Conservation (phyloP, 2,329 filamentous ascomycete genomes). For the Curvularia hawaiiensis region DNA sequence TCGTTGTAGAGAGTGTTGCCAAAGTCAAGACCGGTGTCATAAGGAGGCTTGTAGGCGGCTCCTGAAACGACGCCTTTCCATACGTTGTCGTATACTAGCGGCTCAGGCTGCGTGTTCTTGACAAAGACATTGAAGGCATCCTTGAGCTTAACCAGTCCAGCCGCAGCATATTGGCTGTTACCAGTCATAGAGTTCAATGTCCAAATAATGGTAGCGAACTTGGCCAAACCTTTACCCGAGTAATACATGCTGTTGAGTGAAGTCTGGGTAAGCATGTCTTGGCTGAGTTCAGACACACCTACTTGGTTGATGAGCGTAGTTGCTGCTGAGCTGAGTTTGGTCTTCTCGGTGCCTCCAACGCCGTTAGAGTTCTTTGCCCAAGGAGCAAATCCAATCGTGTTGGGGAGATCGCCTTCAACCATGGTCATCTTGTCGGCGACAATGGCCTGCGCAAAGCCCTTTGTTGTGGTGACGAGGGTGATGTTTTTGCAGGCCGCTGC, state of each 20-base stretch:
- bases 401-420: slow-evolving; percentile 71
- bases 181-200: slow-evolving; percentile 62
- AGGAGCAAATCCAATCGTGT: slow-evolving; percentile 77
- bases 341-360: slow-evolving; percentile 44
- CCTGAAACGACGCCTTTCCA: slow-evolving; percentile 88
- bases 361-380: slow-evolving; percentile 63
- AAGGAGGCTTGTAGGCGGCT: slow-evolving; percentile 61
- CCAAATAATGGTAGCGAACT: slow-evolving; percentile 54
- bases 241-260: slow-evolving; percentile 94
- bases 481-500: slow-evolving; percentile 58
- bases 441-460: slow-evolving; percentile 79
- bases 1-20: slow-evolving; percentile 86
- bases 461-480: slow-evolving; percentile 79
- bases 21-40: slow-evolving; percentile 72
- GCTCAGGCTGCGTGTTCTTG: slow-evolving; percentile 54
- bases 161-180: slow-evolving; percentile 60
- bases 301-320: slow-evolving; percentile 64
- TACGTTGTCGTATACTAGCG: slow-evolving; percentile 61
- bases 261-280: slow-evolving; percentile 75
- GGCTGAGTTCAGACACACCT: slow-evolving; percentile 72
- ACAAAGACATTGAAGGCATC: slow-evolving; percentile 58
- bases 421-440: slow-evolving; percentile 63
- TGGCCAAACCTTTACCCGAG: slow-evolving; percentile 64
- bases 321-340: slow-evolving; percentile 53
- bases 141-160: slow-evolving; percentile 58